A percentile compares a stretch with the other conserved stretches of the same genome.
phyloP scores from a whole-genome alignment of 2,329 filamentous ascomycete genomes.

The Botrytis squamosa region DNA sequence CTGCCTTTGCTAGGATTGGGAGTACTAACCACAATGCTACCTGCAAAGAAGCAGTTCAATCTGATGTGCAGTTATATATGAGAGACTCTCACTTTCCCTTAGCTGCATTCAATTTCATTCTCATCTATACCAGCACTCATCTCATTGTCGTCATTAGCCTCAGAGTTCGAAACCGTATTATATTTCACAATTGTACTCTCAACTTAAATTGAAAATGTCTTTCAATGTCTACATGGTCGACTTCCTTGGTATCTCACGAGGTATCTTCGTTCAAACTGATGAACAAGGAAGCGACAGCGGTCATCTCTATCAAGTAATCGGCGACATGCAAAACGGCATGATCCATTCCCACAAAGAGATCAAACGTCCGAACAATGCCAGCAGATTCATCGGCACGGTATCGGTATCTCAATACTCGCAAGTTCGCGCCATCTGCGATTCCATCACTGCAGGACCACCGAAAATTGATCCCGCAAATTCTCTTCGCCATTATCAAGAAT shows the following conservation, averaged over 20 bases:
- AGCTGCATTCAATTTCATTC: background rate
- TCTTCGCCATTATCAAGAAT: conserved; percentile 19
- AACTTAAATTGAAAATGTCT: background rate
- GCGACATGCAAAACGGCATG: conserved; percentile 23
- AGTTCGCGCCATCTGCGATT: conserved; percentile 13
- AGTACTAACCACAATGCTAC: background rate
- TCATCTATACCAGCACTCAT: background rate
- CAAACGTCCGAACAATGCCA: conserved; percentile 4
- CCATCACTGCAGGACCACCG: conserved; percentile 14
- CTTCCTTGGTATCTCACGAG: conserved; percentile 16
- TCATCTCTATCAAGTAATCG: conserved; percentile 21
- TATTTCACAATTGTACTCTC: background rate
- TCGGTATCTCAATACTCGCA: conserved; percentile 17
- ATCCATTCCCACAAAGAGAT: conserved; percentile 20
- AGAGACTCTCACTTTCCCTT: background rate
- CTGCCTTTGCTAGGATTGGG: background rate
- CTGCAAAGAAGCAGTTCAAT: background rate
- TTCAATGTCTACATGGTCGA: conserved; percentile 19
- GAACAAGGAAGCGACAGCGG: conserved; percentile 14
- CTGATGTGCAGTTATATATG: conserved; percentile 2
- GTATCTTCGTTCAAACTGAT: conserved; percentile 22
- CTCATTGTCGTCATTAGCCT: background rate
- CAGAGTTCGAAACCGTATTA: background rate
- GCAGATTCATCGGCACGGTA: conserved; percentile 19
- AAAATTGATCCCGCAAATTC: conserved; percentile 15